Evolutionary conservation across 805 yeast species (phyloP).

Genomic region (Teunomyces barrocoloradensis): DNA sequence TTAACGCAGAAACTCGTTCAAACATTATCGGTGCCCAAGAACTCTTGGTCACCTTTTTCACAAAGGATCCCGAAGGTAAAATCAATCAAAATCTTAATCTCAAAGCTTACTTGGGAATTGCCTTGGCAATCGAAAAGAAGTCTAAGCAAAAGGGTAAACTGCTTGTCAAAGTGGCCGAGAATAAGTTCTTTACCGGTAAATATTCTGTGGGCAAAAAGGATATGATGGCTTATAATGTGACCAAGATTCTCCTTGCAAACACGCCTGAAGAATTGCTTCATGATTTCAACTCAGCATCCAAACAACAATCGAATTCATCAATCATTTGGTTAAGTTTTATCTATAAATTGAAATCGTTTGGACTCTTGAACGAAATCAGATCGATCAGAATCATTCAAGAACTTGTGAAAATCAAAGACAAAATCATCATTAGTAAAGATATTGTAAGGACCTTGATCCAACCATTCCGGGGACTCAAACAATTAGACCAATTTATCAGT

Average conservation of each 20-base stretch:
- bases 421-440: constrained; percentile 31
- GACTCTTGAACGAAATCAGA: constrained; percentile 28
- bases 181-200: constrained; percentile 15
- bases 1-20: constrained; percentile 2
- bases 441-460: constrained; percentile 27
- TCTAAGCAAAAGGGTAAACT: constrained; percentile 24
- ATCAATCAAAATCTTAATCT: constrained; percentile 21
- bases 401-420: constrained; percentile 18
- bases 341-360: constrained; percentile 30
- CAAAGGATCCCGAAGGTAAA: constrained; percentile 4
- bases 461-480: constrained; percentile 25
- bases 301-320: constrained; percentile 22
- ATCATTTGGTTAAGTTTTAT: constrained; percentile 36
- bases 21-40: constrained; percentile 29
- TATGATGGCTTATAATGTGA: constrained; percentile 20
- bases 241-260: constrained; percentile 24
- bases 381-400: constrained; percentile 25
- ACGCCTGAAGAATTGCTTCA: constrained; percentile 35
- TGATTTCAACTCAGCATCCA: constrained; percentile 31
- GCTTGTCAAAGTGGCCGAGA: constrained; percentile 26
- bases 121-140: constrained; percentile 24
- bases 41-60: constrained; percentile 18
- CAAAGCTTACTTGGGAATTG: constrained; percentile 37
- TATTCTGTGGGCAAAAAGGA: constrained; percentile 14
- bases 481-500: constrained; percentile 20